phyloP scores from a whole-genome alignment of 1,284 basidiomycete genomes.

The Cryptococcus neoformans region DNA sequence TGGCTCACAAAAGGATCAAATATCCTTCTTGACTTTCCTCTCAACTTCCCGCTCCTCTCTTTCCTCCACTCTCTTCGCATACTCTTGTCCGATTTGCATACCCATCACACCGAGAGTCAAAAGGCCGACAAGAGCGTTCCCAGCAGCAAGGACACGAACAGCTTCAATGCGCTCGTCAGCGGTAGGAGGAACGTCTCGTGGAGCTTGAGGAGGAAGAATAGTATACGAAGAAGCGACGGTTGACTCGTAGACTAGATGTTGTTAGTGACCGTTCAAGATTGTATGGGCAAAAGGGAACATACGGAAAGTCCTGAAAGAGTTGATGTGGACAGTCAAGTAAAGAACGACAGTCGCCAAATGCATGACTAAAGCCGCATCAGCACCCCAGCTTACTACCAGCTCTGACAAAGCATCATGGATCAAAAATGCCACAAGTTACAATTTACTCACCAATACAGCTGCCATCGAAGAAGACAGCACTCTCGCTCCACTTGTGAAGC shows the following conservation, averaged over 20 bases:
- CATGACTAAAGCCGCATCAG: slow-evolving; percentile 54
- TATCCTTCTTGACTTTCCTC: slow-evolving; percentile 38
- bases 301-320: slow-evolving; percentile 63
- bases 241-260: slow-evolving; percentile 35
- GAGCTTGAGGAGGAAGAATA: slow-evolving; percentile 52
- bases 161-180: slow-evolving; percentile 68
- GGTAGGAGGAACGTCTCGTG: slow-evolving; percentile 57
- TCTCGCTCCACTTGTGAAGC: slow-evolving; percentile 79
- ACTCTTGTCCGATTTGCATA: slow-evolving; percentile 77
- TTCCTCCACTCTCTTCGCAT: slow-evolving; percentile 65
- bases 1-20: slow-evolving; percentile 6
- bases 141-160: slow-evolving; percentile 72
- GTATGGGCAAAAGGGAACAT: slow-evolving; percentile 10
- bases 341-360: slow-evolving; percentile 71
- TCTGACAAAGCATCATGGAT: background rate
- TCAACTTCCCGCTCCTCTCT: slow-evolving; percentile 56
- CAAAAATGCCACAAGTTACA: background rate
- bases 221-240: slow-evolving; percentile 37
- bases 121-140: slow-evolving; percentile 73
- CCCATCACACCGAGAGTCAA: slow-evolving; percentile 53
- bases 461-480: slow-evolving; percentile 88
- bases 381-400: background rate
- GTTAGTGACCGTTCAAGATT: background rate
- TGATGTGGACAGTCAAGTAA: slow-evolving; percentile 75
- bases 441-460: slow-evolving; percentile 63